Conservation (phyloP, 176 grass and related monocot genomes). For the Alloteropsis semialata region DNA sequence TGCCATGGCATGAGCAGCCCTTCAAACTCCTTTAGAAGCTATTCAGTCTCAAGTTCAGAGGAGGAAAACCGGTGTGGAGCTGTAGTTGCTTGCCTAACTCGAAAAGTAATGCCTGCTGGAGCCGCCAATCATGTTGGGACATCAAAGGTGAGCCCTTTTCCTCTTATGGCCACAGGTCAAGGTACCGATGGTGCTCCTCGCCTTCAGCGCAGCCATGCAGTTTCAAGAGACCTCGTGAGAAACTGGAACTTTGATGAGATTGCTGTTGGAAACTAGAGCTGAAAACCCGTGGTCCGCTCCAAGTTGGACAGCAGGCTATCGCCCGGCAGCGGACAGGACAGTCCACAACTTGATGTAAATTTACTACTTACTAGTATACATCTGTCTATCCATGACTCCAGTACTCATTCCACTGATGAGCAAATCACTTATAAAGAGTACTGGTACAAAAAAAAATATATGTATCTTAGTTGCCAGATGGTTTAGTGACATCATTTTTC, state of each 20-base stretch:
- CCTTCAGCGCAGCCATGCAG: constrained; percentile 77
- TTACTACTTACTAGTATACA: no score
- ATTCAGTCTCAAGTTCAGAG: constrained; percentile 88
- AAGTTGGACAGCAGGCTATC: no score
- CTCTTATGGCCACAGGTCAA: constrained; percentile 50
- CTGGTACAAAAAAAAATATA: no score
- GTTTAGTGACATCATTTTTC: no score
- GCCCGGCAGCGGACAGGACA: no score
- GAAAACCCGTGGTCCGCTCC: no score
- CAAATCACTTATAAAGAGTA: no score
- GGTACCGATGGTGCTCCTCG: constrained; percentile 50
- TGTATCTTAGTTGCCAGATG: no score
- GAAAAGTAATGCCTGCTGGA: constrained; percentile 37
- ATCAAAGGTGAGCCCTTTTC: constrained; percentile 82
- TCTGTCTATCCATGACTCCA: no score
- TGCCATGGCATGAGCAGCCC: constrained; percentile 85
- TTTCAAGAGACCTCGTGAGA: constrained; percentile 86
- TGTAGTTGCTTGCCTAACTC: constrained; percentile 59
- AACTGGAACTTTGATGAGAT: constrained; percentile 94
- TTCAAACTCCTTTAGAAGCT: constrained; percentile 79
- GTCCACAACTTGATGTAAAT: no score
- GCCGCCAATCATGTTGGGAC: constrained; percentile 40
- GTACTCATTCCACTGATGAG: no score
- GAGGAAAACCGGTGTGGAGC: constrained; percentile 64
- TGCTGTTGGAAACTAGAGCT: constrained; percentile 43